Base-by-base conservation (phyloP, 2,329 filamentous ascomycete genomes). In the Fusarium nodosum region DNA sequence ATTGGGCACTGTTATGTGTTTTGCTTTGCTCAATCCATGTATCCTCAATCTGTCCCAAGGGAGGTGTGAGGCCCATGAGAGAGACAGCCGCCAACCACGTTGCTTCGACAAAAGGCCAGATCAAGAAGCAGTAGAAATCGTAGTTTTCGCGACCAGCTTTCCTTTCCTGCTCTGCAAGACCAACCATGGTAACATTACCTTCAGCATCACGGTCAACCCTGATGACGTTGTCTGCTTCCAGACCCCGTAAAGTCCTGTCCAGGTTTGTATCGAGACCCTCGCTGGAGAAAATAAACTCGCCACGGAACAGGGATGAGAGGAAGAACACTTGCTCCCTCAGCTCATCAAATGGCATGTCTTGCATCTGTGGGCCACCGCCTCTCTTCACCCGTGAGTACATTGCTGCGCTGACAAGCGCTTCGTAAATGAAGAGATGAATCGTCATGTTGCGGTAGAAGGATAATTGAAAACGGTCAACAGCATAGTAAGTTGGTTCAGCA, bases 401-500 rank as follows among this genome's bases (percentile, higher is more conserved):
- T 30, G 92, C 92, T 7, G 91, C 93, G 65, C 93, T 96, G 24
- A 98, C 93, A 7, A 99, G 84, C 0, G 95, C 92, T 77, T 98
- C 94, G 3, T 93, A 91, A 60, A 99, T 96, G 79, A 99, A 99
- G 7, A 99, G 87, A 77, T 99, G 96, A 66, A 99, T 99, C 0
- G 95, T 97, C 96, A 98, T 98, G 80, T 99, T 99, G 54, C 96
- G 91, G 81, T 99, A 99, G 80, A 99, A 99, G 0, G 94, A 97
- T 12, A 99, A 87, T 77, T 99, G 96, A 83, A 99, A 99, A 55
- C 94, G 88, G 78, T 99, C 96, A 39, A 97, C 94, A 7, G 96
- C 96, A 75, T 93, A 97, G 79, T 93, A 98, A 0, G 96, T 98
- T 20, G 93, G 93, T 77, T 99, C 96, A 0, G 92, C 91, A 7